Conservation (phyloP, 2,329 filamentous ascomycete species). For the Penicillium sp. region DNA sequence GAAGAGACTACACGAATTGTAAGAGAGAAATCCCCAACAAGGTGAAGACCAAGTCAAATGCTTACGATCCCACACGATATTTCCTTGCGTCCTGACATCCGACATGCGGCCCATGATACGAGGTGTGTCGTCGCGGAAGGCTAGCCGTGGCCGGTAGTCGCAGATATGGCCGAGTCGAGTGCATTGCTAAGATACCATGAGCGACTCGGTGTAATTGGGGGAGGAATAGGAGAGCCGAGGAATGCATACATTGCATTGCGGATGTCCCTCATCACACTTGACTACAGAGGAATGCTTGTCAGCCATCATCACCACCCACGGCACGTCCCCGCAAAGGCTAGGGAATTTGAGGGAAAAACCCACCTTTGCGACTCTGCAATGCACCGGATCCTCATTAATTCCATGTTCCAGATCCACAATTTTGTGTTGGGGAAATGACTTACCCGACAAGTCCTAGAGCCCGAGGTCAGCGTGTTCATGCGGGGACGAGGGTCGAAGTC, state of each 20-base stretch:
- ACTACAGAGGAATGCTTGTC: constrained; percentile 36
- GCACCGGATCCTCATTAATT: constrained; percentile 14
- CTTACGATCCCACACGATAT: constrained; percentile 57
- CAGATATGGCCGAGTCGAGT: constrained; percentile 55
- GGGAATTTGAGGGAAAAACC: background rate
- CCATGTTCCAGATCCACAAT: background rate
- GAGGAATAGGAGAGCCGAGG: constrained; percentile 3
- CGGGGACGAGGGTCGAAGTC: background rate
- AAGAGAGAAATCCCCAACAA: constrained; percentile 12
- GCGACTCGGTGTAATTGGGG: background rate
- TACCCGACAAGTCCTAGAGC: constrained; percentile 44
- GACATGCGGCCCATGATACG: constrained; percentile 52
- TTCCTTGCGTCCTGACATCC: constrained; percentile 52
- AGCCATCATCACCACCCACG: constrained; percentile 10
- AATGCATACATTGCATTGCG: constrained; percentile 52
- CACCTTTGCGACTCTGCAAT: constrained; percentile 43
- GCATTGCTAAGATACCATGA: constrained; percentile 46
- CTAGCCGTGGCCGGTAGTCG: constrained; percentile 57
- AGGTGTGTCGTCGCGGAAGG: constrained; percentile 55
- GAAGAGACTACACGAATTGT: constrained; percentile 29
- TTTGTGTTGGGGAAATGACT: constrained; percentile 24
- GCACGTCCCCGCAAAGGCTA: too few species aligned
- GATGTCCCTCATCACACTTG: constrained; percentile 57
- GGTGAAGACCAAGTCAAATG: constrained; percentile 12
- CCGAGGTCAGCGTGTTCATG: constrained; percentile 16